Evolutionary conservation across 1,139 yeast species (phyloP), one percentile per base, ranked within the genome.

Genomic region (Magnusiomyces suaveolens): DNA sequence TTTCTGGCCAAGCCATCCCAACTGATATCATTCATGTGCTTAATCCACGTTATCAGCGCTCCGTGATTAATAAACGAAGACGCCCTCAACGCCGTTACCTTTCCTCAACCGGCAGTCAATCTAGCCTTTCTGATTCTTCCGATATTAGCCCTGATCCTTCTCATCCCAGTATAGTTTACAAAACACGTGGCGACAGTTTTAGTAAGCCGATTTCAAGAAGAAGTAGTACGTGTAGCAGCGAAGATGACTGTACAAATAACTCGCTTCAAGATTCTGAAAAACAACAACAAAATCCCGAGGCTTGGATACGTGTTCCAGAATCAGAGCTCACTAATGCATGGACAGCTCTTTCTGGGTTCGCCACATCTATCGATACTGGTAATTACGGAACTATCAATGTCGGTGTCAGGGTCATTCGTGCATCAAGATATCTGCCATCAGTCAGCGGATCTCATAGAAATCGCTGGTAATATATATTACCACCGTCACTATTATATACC

Each of bases 1-100:
- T 72, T 1, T 58, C 70, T 25, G 81, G 80, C 1, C 72, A 71
- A 47, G 69, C 78, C 2, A 64, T 72, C 0, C 73, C 72, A 12
- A 66, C 72, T 23, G 81, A 77, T 57, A 61, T 76, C 20, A 58
- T 75, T 52, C 69, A 68, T 33, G 50, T 57, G 18, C 26, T 57
- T 20, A 43, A 57, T 36, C 58, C 56, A 1, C 38, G 32, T 8
- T 47, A 32, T 29, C 38, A 49, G 21, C 52, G 47, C 25, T 18
- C 32, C 16, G 6, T 32, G 8, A 10, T 26, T 12, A 14, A 26
- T 24, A 26, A 46, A 18, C 33, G 48, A 10, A 25, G 48, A 18
- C 23, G 48, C 14, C 48, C 48, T 38, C 48, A 47, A 14, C 50
- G 50, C 20, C 39, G 50, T 4, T 47, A 47, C 20, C 21, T 47